Evolutionary conservation across 257 asterid species (phyloP).

Genomic region (Fraxinus cuspidata): DNA sequence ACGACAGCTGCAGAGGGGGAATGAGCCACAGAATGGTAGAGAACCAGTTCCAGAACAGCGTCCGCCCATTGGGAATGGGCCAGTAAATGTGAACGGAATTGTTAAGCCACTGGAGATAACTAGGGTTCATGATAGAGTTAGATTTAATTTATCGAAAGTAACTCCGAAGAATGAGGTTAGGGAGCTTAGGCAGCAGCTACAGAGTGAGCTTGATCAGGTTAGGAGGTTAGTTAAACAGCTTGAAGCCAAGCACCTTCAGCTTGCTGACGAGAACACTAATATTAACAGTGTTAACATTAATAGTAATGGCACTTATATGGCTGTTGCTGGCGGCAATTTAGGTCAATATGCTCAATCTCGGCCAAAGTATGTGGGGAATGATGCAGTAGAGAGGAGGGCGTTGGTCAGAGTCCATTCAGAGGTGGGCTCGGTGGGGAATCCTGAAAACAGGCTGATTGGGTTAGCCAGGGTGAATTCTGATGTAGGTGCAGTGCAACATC

Average conservation of each 20-base stretch:
- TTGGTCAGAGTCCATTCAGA: constrained; percentile 57
- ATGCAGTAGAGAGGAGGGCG: constrained; percentile 36
- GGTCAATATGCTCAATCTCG: constrained; percentile 40
- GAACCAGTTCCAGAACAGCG: constrained; percentile 7
- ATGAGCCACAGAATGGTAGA: constrained; percentile 21
- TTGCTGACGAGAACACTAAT: constrained; percentile 40
- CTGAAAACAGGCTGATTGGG: constrained; percentile 32
- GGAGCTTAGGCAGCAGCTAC: constrained; percentile 55
- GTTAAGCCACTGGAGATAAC: constrained; percentile 44
- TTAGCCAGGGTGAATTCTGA: constrained; percentile 55
- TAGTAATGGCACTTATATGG: constrained; percentile 33
- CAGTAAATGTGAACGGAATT: constrained; percentile 25
- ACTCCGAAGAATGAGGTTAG: constrained; percentile 50
- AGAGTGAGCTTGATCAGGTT: constrained; percentile 61
- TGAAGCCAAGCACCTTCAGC: constrained; percentile 63
- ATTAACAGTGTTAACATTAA: constrained; percentile 34
- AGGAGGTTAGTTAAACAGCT: constrained; percentile 47
- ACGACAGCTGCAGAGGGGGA: constrained; percentile 8
- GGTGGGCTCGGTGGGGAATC: constrained; percentile 35
- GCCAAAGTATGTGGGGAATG: constrained; percentile 33
- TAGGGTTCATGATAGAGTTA: constrained; percentile 61
- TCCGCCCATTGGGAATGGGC: not conserved
- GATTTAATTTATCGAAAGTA: constrained; percentile 48
- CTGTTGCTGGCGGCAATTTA: constrained; percentile 41
- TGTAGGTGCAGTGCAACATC: constrained; percentile 49